Conservation (phyloP, 1,284 basidiomycete species). For the Nidula niveotomentosa region DNA sequence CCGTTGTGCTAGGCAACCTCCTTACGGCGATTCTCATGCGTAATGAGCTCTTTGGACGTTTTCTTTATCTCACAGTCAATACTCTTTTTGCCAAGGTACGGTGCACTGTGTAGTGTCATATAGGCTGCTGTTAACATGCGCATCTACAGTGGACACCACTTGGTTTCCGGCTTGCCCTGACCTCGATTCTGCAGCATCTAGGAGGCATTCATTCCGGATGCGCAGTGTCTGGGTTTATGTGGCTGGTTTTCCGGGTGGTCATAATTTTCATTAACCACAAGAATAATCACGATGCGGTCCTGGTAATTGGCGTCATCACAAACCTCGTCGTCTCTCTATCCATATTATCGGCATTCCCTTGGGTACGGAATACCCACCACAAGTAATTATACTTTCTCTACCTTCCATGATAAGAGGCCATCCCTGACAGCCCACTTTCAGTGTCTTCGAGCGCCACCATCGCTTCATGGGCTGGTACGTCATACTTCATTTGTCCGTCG, state of each 20-base stretch:
- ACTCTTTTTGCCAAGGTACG: conserved; percentile 61
- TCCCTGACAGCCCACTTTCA: conserved; percentile 18
- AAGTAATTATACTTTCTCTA: conserved; percentile 42
- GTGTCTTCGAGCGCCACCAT: conserved; percentile 69
- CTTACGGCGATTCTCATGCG: conserved; percentile 52
- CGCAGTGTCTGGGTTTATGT: conserved; percentile 59
- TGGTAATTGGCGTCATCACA: conserved; percentile 58
- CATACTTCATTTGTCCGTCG: conserved; percentile 6
- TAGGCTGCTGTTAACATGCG: not conserved
- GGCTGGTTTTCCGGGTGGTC: conserved; percentile 60
- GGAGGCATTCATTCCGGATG: conserved; percentile 76
- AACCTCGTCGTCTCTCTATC: conserved; percentile 55
- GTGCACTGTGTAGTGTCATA: not conserved
- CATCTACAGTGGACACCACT: conserved; percentile 60
- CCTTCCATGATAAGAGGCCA: not conserved
- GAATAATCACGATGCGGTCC: conserved; percentile 52
- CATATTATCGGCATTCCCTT: conserved; percentile 64
- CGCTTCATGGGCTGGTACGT: conserved; percentile 69
- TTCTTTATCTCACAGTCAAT: conserved; percentile 57
- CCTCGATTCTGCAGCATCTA: conserved; percentile 63
- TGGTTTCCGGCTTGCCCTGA: conserved; percentile 58
- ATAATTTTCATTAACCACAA: conserved; percentile 53
- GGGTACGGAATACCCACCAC: conserved; percentile 67
- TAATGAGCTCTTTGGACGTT: conserved; percentile 62
- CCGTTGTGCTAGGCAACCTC: conserved; percentile 61